Percentiles rank a stretch among this genome's conserved stretches.
Conservation (phyloP, 805 yeast genomes). For the Jamesozyma lodderae region DNA sequence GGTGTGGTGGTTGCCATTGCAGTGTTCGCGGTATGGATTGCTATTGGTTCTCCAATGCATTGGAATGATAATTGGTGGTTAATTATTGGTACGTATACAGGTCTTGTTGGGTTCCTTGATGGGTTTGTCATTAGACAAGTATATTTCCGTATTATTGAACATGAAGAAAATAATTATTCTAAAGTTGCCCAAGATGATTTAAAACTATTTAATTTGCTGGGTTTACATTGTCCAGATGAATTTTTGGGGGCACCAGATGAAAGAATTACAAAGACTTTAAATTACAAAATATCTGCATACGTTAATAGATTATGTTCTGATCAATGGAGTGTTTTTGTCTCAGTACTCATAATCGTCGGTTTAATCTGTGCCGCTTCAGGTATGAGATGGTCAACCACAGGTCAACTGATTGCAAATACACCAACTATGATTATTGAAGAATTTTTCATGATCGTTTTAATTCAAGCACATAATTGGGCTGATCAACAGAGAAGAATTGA, state of each 20-base stretch:
- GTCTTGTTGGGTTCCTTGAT: slow-evolving; percentile 36
- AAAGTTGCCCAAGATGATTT: slow-evolving; percentile 28
- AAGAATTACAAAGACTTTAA: slow-evolving; percentile 9
- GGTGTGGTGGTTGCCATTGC: slow-evolving; percentile 30
- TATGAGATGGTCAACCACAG: slow-evolving; percentile 33
- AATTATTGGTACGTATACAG: slow-evolving; percentile 40
- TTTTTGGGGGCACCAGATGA: slow-evolving; percentile 7
- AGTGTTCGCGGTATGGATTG: slow-evolving; percentile 33
- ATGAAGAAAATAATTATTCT: slow-evolving; percentile 22
- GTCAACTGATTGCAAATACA: slow-evolving; percentile 34
- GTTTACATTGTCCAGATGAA: slow-evolving; percentile 20
- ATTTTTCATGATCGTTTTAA: slow-evolving; percentile 32
- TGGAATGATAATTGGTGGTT: slow-evolving; percentile 38
- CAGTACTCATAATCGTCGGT: slow-evolving; percentile 25
- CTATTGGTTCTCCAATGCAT: slow-evolving; percentile 31
- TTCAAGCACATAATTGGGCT: slow-evolving; percentile 34
- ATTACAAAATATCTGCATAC: slow-evolving; percentile 16
- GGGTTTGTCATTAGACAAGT: slow-evolving; percentile 36
- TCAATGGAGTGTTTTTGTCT: slow-evolving; percentile 27
- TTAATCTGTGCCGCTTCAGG: slow-evolving; percentile 30
- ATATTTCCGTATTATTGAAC: slow-evolving; percentile 24
- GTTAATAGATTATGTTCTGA: slow-evolving; percentile 29
- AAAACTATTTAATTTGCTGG: slow-evolving; percentile 24
- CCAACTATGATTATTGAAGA: slow-evolving; percentile 40
- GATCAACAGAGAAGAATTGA: slow-evolving; percentile 23